Evolutionary conservation across 345 rosid species (phyloP), one percentile per base, ranked within the genome.

Genomic region (Populus nigra): DNA sequence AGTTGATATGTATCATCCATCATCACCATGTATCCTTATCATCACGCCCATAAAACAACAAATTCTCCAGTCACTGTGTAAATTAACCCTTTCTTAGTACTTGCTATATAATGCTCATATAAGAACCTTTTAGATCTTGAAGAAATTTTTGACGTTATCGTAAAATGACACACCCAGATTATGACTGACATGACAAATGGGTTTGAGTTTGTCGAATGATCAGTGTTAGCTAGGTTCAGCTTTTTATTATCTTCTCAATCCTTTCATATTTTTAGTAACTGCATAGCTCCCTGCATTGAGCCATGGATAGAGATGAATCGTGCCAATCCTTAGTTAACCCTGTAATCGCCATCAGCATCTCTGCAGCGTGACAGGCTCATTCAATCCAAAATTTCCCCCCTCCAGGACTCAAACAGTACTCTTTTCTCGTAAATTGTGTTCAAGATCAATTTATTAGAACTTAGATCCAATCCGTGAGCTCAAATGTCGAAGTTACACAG

Each of bases 391-490:
- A 27, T 29, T 39, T 20, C 17, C 72, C 23, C 20, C 11, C 2
- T 8, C 62, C 11, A 22, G 1, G 63, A 23, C 59, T 43, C 49
- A 73, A 45, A 39, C 47, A 33, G 47, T 67, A 72, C 83, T 74
- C 72, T 71, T 76, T 70, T 85, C 85, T 88, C 55, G 87, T 80
- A 75, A 83, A 61, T 80, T 74, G 87, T 78, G 84, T 73, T 39
- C 2, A 8, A n/a, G 63, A n/a, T 57, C 63, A n/a, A 9, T 57
- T 2, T 57, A 13, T 57, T 3, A 57, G 29, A 57, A 57, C 63
- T 9, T 41, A 62, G 76, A 76, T 82, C 82, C 71, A 67, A 72
- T 82, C 82, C 87, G 86, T 83, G 91, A 88, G 29, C 84, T 71
- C 75, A 65, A 53, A 38, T 39, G 62, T 43, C 57, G 74, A 77